Conservation (phyloP, 768 basidiomycete species). For the Tylopilus intermedius region DNA sequence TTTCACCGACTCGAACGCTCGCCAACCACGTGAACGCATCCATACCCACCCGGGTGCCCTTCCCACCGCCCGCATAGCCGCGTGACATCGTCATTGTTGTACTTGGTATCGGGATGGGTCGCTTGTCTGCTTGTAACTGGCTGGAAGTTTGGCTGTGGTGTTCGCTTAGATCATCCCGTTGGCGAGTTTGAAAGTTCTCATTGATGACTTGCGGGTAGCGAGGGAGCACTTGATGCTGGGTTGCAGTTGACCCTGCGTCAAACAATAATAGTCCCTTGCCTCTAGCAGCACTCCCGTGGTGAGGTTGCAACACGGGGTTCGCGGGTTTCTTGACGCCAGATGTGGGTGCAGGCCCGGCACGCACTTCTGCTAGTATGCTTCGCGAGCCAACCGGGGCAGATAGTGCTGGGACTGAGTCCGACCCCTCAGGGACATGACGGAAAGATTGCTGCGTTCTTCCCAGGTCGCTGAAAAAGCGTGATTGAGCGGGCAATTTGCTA, state of each 20-base stretch:
- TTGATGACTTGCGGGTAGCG: slow-evolving; percentile 21
- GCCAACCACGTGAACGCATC: slow-evolving; percentile 70
- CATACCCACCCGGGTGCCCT: slow-evolving; percentile 57
- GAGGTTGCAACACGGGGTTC: slow-evolving; percentile 31
- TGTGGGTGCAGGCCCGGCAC: slow-evolving; percentile 43
- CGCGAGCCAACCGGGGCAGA: slow-evolving; percentile 67
- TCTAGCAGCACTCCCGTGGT: slow-evolving; percentile 31
- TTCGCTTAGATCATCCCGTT: slow-evolving; percentile 15
- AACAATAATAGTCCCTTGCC: slow-evolving; percentile 25
- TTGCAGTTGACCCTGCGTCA: slow-evolving; percentile 33
- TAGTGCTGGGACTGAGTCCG: slow-evolving; percentile 40
- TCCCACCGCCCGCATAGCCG: slow-evolving; percentile 43
- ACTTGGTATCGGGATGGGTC: slow-evolving; percentile 22
- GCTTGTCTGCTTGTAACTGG: slow-evolving; percentile 13
- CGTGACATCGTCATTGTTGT: slow-evolving; percentile 42
- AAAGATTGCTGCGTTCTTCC: slow-evolving; percentile 42
- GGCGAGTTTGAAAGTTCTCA: slow-evolving; percentile 11
- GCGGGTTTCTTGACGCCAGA: slow-evolving; percentile 16
- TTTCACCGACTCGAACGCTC: slow-evolving; percentile 61
- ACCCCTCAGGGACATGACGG: slow-evolving; percentile 46
- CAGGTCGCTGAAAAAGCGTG: slow-evolving; percentile 14
- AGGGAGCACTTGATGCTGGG: slow-evolving; percentile 30
- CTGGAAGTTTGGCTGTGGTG: slow-evolving; percentile 1
- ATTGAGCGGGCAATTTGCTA: slow-evolving; percentile 22
- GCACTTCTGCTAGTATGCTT: slow-evolving; percentile 65